Base-by-base conservation (phyloP, 192 early-diverging fungal genomes). In the Coemansia aciculifera region DNA sequence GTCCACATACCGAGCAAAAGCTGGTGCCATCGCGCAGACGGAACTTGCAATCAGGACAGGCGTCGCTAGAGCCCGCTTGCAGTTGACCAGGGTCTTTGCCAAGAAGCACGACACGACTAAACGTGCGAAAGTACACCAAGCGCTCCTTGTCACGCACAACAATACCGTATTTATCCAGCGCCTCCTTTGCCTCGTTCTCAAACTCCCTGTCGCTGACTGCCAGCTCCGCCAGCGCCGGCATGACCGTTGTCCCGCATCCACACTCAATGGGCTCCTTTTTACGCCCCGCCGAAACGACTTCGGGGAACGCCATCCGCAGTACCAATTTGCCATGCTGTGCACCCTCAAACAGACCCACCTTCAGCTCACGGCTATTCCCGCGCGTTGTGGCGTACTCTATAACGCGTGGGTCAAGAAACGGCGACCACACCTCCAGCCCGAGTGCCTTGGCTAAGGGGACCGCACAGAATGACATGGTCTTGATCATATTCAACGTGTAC, bases 211-310 rank as follows among this genome's bases (percentile, higher is more conserved):
- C 62, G 2, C 67, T n/a, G 10, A 75, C 36, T 52, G 70, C 62
- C 27, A 44, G 74, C 42, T 67, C 72, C 37, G 87, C 82, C 38
- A 86, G 21, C 52, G 81, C 73, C 0, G 87, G 85, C 48, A 91
- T 52, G 12, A 84, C 72, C 0, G 88, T 86, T 1, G 87, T 88
- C 0, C 88, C 88, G 5, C 79, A 67, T 11, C 90, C 90, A 15
- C 80, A 79, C 57, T 90, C 90, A 62, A 90, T 86, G 0, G 90
- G 88, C 29, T 88, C 87, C 73, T 91, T 91, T 49, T 71, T 84
- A n/a, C 90, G 71, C 73, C 83, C 88, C 0, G 85, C 84, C 31
- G 87, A 86, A 15, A 81, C 67, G 0, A 85, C 86, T n/a, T 87
- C 84, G 9, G 87, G 88, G 63, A 89, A 89, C 23, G 90, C 90